These are phyloP conservation scores for Yamadazyma kanchanaburiensis DNA, from an alignment of 1,139 yeast genomes.

Conservation along the genomic window DNA sequence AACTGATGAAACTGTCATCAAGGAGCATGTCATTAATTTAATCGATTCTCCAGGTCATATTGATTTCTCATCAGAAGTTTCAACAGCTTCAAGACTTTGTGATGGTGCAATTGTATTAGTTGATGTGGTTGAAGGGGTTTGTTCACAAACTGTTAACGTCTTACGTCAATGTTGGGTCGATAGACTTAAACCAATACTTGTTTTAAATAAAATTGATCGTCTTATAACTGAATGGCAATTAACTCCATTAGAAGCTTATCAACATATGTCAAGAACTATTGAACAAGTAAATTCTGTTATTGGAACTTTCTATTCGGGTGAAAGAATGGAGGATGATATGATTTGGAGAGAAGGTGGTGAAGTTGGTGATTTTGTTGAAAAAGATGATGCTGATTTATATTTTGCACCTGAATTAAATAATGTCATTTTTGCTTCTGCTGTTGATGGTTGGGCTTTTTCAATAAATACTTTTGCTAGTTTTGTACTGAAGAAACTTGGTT, in stretches of 20 bases:
- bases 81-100: conserved; percentile 91
- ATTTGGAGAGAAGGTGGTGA: conserved; percentile 71
- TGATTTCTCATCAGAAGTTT: conserved; percentile 94
- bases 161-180: conserved; percentile 96
- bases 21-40: conserved; percentile 82
- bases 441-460: conserved; percentile 98
- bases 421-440: conserved; percentile 90
- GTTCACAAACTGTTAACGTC: conserved; percentile 94
- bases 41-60: conserved; percentile 99
- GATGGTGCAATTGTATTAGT: conserved; percentile 96
- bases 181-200: conserved; percentile 81
- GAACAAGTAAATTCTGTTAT: conserved; percentile 95
- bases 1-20: conserved; percentile 42
- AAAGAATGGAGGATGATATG: conserved; percentile 86
- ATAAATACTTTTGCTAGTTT: conserved; percentile 84
- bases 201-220: conserved; percentile 91
- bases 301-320: conserved; percentile 92
- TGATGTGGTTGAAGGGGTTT: conserved; percentile 97
- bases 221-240: conserved; percentile 77
- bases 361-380: conserved; percentile 62
- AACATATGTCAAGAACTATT: conserved; percentile 70
- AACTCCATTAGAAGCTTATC: conserved; percentile 82
- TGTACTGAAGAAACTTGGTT: conserved; percentile 81
- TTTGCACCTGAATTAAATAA: conserved; percentile 89
- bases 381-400: conserved; percentile 79